Conservation (phyloP, 345 rosid genomes). For the Ricinus communis region DNA sequence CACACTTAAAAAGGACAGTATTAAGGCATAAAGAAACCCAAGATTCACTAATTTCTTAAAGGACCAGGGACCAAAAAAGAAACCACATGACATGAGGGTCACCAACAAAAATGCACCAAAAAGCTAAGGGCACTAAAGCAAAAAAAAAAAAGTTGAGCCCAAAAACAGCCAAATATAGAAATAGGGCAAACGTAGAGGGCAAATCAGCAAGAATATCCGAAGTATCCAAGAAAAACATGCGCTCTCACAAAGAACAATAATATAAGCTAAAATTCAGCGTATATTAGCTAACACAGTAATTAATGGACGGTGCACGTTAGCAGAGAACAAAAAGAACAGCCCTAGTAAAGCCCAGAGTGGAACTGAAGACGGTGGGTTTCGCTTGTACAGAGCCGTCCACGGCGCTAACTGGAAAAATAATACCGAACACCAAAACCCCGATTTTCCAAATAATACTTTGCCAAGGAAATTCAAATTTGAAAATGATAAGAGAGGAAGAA, state of each 20-base stretch:
- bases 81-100: neutral
- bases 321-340: slow-evolving; percentile 7
- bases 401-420: neutral
- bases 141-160: too few species aligned
- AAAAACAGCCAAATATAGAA: neutral
- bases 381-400: slow-evolving; percentile 5
- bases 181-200: slow-evolving; percentile 9
- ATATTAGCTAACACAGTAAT: neutral
- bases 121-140: neutral
- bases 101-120: neutral
- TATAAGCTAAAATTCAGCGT: neutral
- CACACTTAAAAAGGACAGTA: neutral
- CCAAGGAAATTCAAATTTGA: neutral
- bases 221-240: slow-evolving; percentile 9
- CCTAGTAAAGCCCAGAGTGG: neutral
- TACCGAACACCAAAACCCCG: neutral
- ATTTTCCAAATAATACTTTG: neutral
- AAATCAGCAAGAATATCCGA: neutral
- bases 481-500: too few species aligned
- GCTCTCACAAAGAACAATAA: neutral
- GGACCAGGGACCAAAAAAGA: neutral
- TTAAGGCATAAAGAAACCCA: neutral
- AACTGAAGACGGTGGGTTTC: slow-evolving; percentile 18
- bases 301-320: slow-evolving; percentile 8
- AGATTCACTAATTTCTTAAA: slow-evolving; percentile 4